Base-by-base conservation (phyloP, 2,329 filamentous ascomycete species). In the Alternaria conjuncta region DNA sequence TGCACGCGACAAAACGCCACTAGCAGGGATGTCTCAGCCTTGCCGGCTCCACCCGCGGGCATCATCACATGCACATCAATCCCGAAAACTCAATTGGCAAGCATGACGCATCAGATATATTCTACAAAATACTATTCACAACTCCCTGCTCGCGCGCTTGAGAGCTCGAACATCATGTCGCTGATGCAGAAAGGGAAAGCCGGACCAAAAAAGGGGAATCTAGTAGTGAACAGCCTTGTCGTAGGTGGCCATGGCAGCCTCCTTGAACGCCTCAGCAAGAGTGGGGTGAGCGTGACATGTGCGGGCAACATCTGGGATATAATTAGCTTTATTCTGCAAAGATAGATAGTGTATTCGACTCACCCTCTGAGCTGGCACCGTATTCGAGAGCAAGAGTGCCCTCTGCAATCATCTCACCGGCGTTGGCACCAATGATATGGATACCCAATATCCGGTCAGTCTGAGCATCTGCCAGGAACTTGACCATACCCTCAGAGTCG, bases 331-430 rank as follows among this genome's bases (percentile, higher is more conserved):
- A 10, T 18, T 25, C 41, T 18, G 26, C n/a, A 23, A 4, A 49
- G 11, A 20, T 15, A 23, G 21, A 20, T 18, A 13, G 5, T 46
- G 7, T 26, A 18, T 21, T 51, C 20, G 46, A 97, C 93, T 82
- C 97, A 96, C 76, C 76, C 85, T 99, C 96, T 75, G 90, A 94
- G 70, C 92, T 96, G 28, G 96, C 96, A 70, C 96, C 96, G 78
- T 99, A 99, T 85, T 99, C 96, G 55, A 99, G 86, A 61, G 96
- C 96, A 77, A 99, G 86, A 12, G 94, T 96, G 70, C 92, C 96
- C 85, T 99, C 96, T 3, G 96, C 96, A 84, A 99, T 97, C 96
- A 99, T 98, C 87, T 99, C 96, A 77, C 96, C 96, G 46, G 96
- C 96, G 81, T 96, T 96, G 74, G 96, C 88, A 64, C 96, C 96